phyloP scores from a whole-genome alignment of 768 basidiomycete genomes.

The Lactarius deliciosus region DNA sequence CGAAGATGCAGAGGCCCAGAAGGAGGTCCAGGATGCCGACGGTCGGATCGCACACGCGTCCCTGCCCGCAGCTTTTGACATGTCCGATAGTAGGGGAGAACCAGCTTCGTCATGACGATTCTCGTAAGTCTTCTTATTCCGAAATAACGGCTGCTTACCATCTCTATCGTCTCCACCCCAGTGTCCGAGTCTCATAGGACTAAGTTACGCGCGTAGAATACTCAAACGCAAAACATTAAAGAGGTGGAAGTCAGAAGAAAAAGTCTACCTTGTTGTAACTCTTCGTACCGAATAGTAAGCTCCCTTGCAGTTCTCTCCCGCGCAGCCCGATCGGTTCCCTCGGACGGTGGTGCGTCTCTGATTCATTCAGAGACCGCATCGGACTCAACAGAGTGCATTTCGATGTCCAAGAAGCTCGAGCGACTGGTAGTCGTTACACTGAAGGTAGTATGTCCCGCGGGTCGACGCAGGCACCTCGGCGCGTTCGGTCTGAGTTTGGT shows the following conservation, averaged over 20 bases:
- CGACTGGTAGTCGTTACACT: neutral
- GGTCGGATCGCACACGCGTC: slow-evolving; percentile 66
- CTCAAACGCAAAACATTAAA: neutral
- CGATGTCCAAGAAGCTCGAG: neutral
- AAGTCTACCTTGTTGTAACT: neutral
- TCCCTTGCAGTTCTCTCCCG: neutral
- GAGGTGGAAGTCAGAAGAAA: neutral
- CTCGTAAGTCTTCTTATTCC: neutral
- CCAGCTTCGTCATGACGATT: neutral
- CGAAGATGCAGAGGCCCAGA: slow-evolving; percentile 30
- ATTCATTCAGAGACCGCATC: neutral
- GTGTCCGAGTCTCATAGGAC: too few species aligned
- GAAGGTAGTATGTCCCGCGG: neutral
- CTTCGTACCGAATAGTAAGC: neutral
- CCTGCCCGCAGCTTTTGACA: neutral
- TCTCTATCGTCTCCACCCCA: neutral
- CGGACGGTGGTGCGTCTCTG: neutral
- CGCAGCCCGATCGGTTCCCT: neutral
- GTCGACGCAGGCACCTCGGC: neutral
- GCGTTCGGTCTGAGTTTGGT: neutral
- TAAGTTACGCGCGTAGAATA: neutral
- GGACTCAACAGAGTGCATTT: neutral
- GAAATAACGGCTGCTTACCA: neutral
- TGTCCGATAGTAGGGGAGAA: neutral
- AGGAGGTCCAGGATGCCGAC: slow-evolving; percentile 71